Base-by-base conservation (phyloP, 1,284 basidiomycete genomes). In the Leccinum pachyderme region DNA sequence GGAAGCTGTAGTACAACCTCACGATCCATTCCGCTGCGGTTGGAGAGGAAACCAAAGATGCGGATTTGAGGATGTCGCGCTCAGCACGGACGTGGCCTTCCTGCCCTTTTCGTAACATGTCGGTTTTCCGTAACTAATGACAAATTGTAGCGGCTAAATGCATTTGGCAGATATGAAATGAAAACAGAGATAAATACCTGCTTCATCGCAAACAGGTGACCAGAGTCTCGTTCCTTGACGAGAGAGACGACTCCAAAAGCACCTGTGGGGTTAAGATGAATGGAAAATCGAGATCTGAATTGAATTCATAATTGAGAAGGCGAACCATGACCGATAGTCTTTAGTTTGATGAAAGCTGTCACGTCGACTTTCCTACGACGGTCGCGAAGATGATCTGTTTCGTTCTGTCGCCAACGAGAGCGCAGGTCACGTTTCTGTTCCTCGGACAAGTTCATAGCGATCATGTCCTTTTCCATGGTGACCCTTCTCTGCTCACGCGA, bases 91-190 rank as follows among this genome's bases (percentile, higher is more conserved):
- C 89, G 71, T 95, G 94, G 3, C 95, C 95, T 77, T 98, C 95
- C 74, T 98, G 96, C n/a, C 93, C 94, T 75, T 96, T 96, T 48
- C 92, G 87, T 63, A 98, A 81, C 94, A 98, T 98, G 72, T 98
- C 95, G 55, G 87, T 87, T 77, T 98, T 99, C 53, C 95, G 85
- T 65, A 97, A 79, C 91, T 95, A 68, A 54, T 58, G 48, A 49
- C 12, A 58, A 65, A 58, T 66, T 53, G 61, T 48, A 25, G 56
- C 39, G 52, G 49, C 56, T 58, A 58, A 70, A 72, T 44, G 56
- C 28, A 63, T 70, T 64, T 66, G 49, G 56, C 53, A 64, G 55
- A 59, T 53, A 63, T 62, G 64, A 62, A 65, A 69, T 63, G 60
- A 61, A 57, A 62, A 60, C 49, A 59, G 58, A 58, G 43, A 60